Base-by-base conservation (phyloP, 345 rosid genomes). In the Linum trigynum region DNA sequence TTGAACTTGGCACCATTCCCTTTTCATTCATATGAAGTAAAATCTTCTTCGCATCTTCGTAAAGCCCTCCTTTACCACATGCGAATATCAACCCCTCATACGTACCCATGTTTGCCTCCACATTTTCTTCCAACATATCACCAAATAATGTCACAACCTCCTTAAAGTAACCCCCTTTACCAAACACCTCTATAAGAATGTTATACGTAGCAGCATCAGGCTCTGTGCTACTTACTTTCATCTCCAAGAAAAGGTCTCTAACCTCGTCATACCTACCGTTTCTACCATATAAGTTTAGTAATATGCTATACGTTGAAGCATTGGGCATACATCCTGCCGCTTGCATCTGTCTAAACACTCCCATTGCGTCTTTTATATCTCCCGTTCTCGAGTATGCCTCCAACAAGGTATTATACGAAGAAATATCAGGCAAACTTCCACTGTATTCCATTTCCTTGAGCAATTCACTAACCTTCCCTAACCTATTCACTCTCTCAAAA, bases 131-230 rank as follows among this genome's bases (percentile, higher is more conserved):
- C 66, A 85, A 84, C 96, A 92, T 88, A 76, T 92, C 97, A 75
- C 81, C 87, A 78, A 90, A 92, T 82, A 92, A 80, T 63, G 98
- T 86, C 39, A 92, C 94, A 63, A 88, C 97, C 89, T 92, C 97
- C 83, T 90, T 85, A 68, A 90, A 88, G 80, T 88, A 92, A 70
- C 96, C 99, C 75, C 97, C 97, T 77, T 92, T 91, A 55, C 96
- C 96, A 57, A 92, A 92, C 39, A 88, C 97, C 64, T 85, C 82
- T 9, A 90, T 83, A 78, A 92, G 73, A 71, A 88, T 83, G 72
- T 88, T 92, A 74, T 92, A 92, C 0, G 95, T 92, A 69, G 81
- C 83, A 2, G 86, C 90, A 81, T 90, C 91, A 0, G 99, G 94
- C 74, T 84, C 92, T 0, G 90, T 88, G 74, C 83, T 83, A 74